Percentiles rank a stretch among this genome's conserved stretches.
Evolutionary conservation across 306 rosid genomes (phyloP).

Genomic region (Oemleria cerasiformis): DNA sequence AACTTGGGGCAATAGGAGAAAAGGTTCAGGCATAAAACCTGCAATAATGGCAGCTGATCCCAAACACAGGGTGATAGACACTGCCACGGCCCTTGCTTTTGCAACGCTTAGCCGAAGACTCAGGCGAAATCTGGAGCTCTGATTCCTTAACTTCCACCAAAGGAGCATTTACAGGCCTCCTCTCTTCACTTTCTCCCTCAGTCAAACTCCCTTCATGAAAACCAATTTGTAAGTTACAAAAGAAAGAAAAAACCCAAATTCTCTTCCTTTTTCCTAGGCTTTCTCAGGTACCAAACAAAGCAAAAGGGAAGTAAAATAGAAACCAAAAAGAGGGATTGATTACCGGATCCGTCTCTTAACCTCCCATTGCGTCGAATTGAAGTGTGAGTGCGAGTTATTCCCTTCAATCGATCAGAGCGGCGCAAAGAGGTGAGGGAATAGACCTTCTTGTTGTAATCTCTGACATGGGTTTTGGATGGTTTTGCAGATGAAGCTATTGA

Average conservation of each 20-base stretch:
- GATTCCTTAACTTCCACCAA: slow-evolving; percentile 22
- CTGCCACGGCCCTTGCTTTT: slow-evolving; percentile 64
- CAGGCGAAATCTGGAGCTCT: slow-evolving; percentile 34
- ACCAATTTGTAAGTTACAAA: neutral
- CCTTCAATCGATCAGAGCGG: slow-evolving; percentile 51
- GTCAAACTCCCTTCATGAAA: slow-evolving; percentile 1
- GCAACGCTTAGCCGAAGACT: slow-evolving; percentile 49
- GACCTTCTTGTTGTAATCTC: slow-evolving; percentile 15
- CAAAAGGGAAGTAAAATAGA: neutral
- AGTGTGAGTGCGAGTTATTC: neutral
- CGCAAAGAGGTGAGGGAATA: slow-evolving; percentile 42
- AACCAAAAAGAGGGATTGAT: no score
- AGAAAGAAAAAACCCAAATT: neutral
- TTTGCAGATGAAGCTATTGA: slow-evolving; percentile 23
- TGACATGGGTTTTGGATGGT: neutral
- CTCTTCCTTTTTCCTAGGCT: no score
- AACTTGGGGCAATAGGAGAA: neutral
- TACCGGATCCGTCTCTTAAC: neutral
- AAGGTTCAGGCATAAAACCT: slow-evolving; percentile 35
- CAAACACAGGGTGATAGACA: slow-evolving; percentile 50
- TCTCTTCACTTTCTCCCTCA: slow-evolving; percentile 22
- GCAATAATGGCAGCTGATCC: slow-evolving; percentile 81
- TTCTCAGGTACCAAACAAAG: neutral
- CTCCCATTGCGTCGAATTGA: slow-evolving; percentile 19
- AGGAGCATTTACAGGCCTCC: slow-evolving; percentile 63